These are phyloP conservation scores for Podila horticola DNA, from an alignment of 192 early-diverging fungal genomes.

Conservation along the genomic window DNA sequence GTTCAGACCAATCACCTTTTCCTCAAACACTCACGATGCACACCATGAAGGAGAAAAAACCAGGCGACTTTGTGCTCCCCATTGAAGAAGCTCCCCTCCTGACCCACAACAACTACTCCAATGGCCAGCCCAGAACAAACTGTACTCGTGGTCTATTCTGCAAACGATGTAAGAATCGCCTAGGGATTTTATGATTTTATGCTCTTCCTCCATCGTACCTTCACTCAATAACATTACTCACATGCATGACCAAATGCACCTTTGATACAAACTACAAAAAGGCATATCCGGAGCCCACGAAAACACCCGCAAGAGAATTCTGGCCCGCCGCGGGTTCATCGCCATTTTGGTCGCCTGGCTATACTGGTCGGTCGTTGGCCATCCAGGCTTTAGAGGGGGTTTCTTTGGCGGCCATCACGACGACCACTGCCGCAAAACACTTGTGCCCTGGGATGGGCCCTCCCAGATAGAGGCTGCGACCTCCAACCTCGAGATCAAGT, in stretches of 20 bases:
- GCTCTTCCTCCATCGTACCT: no score
- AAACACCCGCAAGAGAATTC: conserved; percentile 4
- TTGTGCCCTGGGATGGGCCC: conserved; percentile 17
- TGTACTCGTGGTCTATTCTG: conserved; percentile 16
- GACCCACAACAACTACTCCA: no score
- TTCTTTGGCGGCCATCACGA: background rate
- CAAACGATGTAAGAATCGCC: conserved; percentile 13
- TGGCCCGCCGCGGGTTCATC: background rate
- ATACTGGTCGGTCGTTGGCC: conserved; percentile 3
- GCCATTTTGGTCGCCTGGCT: conserved; percentile 6
- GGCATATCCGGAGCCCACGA: conserved; percentile 12
- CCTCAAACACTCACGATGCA: no score
- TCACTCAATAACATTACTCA: background rate
- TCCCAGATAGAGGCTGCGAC: background rate
- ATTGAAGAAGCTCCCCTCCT: no score
- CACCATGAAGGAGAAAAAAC: no score
- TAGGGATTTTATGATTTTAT: background rate
- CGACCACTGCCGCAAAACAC: background rate
- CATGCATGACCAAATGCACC: background rate
- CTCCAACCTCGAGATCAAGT: background rate
- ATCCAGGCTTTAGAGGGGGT: background rate
- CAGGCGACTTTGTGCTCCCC: no score
- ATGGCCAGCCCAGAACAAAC: no score
- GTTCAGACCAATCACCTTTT: no score
- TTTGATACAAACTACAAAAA: background rate